Evolutionary conservation across 2,329 filamentous ascomycete species (phyloP).

Genomic region (Dothideomycetidae sp.): DNA sequence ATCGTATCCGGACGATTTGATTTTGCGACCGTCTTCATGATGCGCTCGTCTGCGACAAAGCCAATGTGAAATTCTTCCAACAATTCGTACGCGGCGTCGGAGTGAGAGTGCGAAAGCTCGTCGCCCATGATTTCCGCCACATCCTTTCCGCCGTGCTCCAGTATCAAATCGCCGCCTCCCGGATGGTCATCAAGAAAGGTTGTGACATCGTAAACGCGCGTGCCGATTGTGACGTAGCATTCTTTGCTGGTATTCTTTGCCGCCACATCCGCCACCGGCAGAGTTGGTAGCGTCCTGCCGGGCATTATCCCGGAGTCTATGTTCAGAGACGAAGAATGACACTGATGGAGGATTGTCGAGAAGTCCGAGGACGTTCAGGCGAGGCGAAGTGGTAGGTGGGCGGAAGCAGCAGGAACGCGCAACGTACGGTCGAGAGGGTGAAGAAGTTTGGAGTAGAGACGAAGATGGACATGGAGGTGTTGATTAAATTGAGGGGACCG

Average conservation of each 20-base stretch:
- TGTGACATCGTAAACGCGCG: constrained; percentile 89
- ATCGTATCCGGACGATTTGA: constrained; percentile 36
- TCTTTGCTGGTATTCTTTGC: constrained; percentile 66
- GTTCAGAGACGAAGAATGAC: too few species aligned
- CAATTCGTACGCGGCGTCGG: constrained; percentile 89
- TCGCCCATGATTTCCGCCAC: constrained; percentile 72
- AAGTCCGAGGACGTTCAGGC: too few species aligned
- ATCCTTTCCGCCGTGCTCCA: constrained; percentile 84
- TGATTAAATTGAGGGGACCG: too few species aligned
- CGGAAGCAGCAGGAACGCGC: too few species aligned
- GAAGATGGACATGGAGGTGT: too few species aligned
- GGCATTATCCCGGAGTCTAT: constrained; percentile 54
- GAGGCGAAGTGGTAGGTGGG: too few species aligned
- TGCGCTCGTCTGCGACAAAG: constrained; percentile 52
- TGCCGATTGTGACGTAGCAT: constrained; percentile 83
- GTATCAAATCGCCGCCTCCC: constrained; percentile 72
- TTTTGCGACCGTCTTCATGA: constrained; percentile 36
- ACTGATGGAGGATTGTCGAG: too few species aligned
- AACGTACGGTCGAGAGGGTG: too few species aligned
- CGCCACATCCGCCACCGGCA: constrained; percentile 67
- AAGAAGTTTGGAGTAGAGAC: too few species aligned
- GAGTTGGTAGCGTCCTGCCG: constrained; percentile 64
- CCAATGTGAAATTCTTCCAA: constrained; percentile 77
- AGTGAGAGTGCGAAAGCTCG: constrained; percentile 67
- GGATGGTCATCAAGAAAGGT: constrained; percentile 83